Evolutionary conservation across 2,329 filamentous ascomycete species (phyloP), one percentile per base, ranked within the genome.

Genomic region (Penicillium rolfsii): DNA sequence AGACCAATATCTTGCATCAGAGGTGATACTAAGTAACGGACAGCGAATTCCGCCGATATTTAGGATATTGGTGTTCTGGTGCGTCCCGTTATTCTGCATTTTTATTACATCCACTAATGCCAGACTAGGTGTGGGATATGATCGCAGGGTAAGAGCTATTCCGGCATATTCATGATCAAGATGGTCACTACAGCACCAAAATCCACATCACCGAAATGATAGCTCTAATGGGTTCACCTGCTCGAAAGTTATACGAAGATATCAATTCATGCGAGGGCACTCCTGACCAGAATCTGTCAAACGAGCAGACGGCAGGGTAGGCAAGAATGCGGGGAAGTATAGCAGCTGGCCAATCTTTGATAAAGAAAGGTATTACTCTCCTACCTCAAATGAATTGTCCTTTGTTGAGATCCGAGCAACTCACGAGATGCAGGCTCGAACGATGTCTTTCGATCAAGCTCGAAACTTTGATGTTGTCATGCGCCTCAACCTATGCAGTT

Each of bases 131-230:
- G 43, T 79, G 73, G 76, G 73, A 79, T 72, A 65, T 79, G 57
- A 68, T 77, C 24, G 70, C 73, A 69, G 70, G 70, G 30, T 73
- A 71, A 68, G 74, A 76, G 55, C 63, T 79, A 60, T 79, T 79
- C 58, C 71, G 57, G 56, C 67, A 73, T 62, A 74, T 77, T 19
- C 62, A 76, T 67, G 67, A 75, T 63, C 41, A 71, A 61, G 28
- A 76, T 45, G 73, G 73, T 61, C 63, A 64, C 26, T 80, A 80
- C 50, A 68, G 73, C 67, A 67, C 74, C 41, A 76, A 73, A 70
- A 45, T 68, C 53, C 76, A 81, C 59, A 61, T 82, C 9, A 77
- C 78, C 5, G 71, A 81, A 62, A 81, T 81, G 71, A 78, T 79
- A 55, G 74, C 72, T 19, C 68, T 81, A 59, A 64, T 81, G 2